These are phyloP conservation scores for Boletellus deceptivus DNA, from an alignment of 1,284 basidiomycete species.

Conservation along the genomic window DNA sequence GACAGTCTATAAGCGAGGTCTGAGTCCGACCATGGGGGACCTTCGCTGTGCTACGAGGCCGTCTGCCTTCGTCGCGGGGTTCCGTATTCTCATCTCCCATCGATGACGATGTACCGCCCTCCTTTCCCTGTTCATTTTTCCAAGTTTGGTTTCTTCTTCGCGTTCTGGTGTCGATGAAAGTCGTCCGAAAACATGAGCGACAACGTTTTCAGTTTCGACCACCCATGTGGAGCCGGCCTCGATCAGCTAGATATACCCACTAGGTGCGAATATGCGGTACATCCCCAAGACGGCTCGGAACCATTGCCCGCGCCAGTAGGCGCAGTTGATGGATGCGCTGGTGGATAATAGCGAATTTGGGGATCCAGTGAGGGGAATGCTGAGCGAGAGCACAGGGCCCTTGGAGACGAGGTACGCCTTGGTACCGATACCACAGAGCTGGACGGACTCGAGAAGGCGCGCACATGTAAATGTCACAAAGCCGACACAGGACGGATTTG, in stretches of 20 bases:
- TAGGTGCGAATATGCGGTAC: conserved; percentile 29
- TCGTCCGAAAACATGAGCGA: conserved; percentile 12
- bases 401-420: conserved; percentile 6
- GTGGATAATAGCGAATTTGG: conserved; percentile 26
- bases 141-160: no score
- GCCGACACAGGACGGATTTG: neutral
- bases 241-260: conserved; percentile 30
- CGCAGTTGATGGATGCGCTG: conserved; percentile 29
- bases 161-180: conserved; percentile 5
- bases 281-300: conserved; percentile 21
- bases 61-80: no score
- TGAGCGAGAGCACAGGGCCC: conserved; percentile 1
- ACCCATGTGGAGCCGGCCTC: conserved; percentile 22
- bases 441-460: conserved; percentile 10
- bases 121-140: no score
- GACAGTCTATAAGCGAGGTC: no score
- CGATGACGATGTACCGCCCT: conserved; percentile 9
- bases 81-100: no score
- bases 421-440: conserved; percentile 23
- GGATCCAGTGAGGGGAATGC: conserved; percentile 23
- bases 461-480: conserved; percentile 11
- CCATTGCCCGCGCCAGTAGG: conserved; percentile 31
- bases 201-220: conserved; percentile 12
- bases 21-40: no score
- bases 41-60: no score